Evolutionary conservation across 2,329 filamentous ascomycete genomes (phyloP).

Genomic region (Xylaria sp.): DNA sequence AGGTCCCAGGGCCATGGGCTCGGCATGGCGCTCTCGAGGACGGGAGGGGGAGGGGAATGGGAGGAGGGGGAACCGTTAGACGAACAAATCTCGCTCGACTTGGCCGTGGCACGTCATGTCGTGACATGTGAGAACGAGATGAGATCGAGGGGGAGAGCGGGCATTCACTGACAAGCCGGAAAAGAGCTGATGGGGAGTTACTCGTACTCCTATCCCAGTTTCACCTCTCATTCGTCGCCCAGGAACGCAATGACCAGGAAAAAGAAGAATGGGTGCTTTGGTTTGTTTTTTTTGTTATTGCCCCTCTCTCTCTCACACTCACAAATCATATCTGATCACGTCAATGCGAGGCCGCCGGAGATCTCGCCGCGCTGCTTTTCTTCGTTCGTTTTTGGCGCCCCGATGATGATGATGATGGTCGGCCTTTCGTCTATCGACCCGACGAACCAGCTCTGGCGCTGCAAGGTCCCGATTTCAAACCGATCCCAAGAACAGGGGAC

Average conservation of each 20-base stretch:
- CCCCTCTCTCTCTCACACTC: background rate
- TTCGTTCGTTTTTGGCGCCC: no score
- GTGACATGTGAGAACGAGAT: conserved; percentile 9
- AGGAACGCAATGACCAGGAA: background rate
- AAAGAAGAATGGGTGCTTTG: background rate
- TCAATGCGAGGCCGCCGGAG: background rate
- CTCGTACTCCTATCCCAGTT: background rate
- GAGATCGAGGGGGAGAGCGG: background rate
- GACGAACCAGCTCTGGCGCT: conserved; percentile 1
- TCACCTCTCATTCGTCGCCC: background rate
- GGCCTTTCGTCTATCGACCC: conserved; percentile 3
- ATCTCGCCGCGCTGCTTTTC: background rate
- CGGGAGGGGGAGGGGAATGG: no score
- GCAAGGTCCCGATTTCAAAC: conserved; percentile 15
- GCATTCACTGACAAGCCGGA: no score
- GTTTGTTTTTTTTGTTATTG: no score
- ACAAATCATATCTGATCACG: background rate
- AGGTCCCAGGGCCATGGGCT: conserved; percentile 17
- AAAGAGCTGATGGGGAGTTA: background rate
- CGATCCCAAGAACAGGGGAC: conserved; percentile 12
- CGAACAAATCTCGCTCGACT: conserved; percentile 3
- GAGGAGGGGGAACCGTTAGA: conserved; percentile 14
- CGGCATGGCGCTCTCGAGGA: conserved; percentile 10
- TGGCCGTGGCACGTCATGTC: conserved; percentile 9
- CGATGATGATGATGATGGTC: no score